Base-by-base conservation (phyloP, 2,329 filamentous ascomycete genomes). In the Proliferodiscus dingleyae region DNA sequence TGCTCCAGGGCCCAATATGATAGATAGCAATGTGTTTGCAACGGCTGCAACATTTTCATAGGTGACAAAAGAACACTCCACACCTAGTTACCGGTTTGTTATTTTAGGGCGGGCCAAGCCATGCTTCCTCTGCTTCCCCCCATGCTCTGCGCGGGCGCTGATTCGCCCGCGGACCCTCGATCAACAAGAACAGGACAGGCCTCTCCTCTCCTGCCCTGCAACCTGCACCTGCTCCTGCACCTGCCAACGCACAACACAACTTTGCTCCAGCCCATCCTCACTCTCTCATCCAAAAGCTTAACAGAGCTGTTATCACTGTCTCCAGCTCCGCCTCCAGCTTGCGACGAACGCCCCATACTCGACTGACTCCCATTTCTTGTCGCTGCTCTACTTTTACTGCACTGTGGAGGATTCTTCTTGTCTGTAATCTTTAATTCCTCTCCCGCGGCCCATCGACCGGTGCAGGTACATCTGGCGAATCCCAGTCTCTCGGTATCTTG, bases 401-500 rank as follows among this genome's bases (percentile, higher is more conserved):
- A 10, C 32, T 15, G 13, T 34, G 10, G 4, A n/a, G 13, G 19
- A 9, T 37, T 37, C 11, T 22, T 21, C 19, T 23, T 15, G 10
- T 21, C n/a, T 11, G 13, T n/a, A 8, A 3, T 23, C 18, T 22
- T 24, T 37, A 37, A 37, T 37, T 37, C 18, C 19, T 34, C 15
- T 34, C n/a, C 15, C 16, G 32, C 32, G 10, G 32, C 32, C 19
- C 16, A 10, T 18, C 32, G n/a, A 11, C 13, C 32, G n/a, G n/a
- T 15, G 32, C 38, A 30, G 38, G 24, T 22, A 15, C 23, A 40
- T 10, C 38, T 41, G 38, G 38, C n/a, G 16, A 29, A 41, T 41
- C 38, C 38, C 24, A 41, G 38, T n/a, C 18, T n/a, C 3, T 15
- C 19, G n/a, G 6, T 11, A 18, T 15, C 34, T 37, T 16, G 19